These are phyloP conservation scores for Candida coleopterorum DNA, from an alignment of 805 yeast species.

Conservation along the genomic window DNA sequence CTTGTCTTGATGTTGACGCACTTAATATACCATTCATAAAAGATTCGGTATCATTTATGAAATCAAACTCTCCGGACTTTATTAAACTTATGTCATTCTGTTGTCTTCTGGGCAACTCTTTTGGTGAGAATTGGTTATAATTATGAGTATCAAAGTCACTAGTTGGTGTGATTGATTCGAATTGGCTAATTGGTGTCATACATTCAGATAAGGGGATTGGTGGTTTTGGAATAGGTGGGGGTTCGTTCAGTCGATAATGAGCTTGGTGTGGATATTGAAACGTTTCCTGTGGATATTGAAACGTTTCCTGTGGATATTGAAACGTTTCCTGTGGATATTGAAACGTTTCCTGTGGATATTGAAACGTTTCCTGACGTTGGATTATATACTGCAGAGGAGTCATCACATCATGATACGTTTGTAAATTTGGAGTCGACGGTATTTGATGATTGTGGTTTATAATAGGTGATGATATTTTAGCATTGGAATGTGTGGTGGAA, in stretches of 20 bases:
- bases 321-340: too few species aligned
- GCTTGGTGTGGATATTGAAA: not conserved
- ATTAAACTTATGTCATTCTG: not conserved
- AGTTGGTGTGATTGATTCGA: too few species aligned
- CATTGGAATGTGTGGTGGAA: not conserved
- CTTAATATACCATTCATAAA: constrained; percentile 14
- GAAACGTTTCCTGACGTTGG: not conserved
- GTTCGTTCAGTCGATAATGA: constrained; percentile 3
- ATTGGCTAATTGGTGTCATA: not conserved
- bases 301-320: too few species aligned
- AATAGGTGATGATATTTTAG: not conserved
- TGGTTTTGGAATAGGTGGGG: constrained; percentile 4
- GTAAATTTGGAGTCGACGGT: constrained; percentile 1
- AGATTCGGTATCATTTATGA: constrained; percentile 7
- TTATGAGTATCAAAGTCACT: not conserved
- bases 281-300: too few species aligned
- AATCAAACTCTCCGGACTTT: not conserved
- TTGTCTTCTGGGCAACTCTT: not conserved
- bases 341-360: not conserved
- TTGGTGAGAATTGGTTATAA: not conserved
- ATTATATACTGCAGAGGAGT: too few species aligned
- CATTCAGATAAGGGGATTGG: not conserved
- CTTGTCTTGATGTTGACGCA: constrained; percentile 14
- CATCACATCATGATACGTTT: not conserved
- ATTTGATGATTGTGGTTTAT: not conserved